These are phyloP conservation scores for Lathyrus aphaca DNA, from an alignment of 306 rosid species.

Conservation along the genomic window DNA sequence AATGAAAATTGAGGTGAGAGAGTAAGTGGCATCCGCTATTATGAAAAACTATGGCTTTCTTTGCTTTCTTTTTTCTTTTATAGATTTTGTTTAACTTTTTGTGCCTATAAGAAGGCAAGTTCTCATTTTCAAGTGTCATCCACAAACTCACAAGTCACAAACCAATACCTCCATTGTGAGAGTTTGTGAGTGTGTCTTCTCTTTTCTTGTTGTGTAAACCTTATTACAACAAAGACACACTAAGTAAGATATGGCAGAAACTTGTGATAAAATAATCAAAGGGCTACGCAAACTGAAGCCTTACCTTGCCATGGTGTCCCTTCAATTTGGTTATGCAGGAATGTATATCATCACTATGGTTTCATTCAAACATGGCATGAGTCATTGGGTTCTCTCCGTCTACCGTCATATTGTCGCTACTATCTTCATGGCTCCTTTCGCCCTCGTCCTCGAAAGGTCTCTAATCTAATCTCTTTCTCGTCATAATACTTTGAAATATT, in stretches of 20 bases:
- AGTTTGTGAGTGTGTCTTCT: conserved; percentile 20
- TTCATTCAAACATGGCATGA: conserved; percentile 91
- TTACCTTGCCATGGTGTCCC: conserved; percentile 79
- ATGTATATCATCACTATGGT: conserved; percentile 89
- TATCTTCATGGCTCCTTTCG: conserved; percentile 76
- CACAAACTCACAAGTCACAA: conserved; percentile 39
- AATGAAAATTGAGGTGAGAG: conserved; percentile 42
- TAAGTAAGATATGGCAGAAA: neutral
- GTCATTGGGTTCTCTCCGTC: conserved; percentile 75
- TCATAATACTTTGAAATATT: neutral
- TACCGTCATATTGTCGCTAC: conserved; percentile 84
- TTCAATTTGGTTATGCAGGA: conserved; percentile 88
- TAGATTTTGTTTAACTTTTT: conserved; percentile 31
- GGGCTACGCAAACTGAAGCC: conserved; percentile 57
- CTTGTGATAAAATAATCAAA: conserved; percentile 15
- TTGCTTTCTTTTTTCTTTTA: neutral
- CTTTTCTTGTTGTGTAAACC: neutral
- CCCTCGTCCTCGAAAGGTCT: conserved; percentile 83
- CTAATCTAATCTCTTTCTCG: neutral
- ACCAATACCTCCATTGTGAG: conserved; percentile 19
- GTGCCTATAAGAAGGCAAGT: conserved; percentile 50
- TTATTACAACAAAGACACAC: conserved; percentile 2
- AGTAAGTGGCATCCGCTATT: conserved; percentile 42
- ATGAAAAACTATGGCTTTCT: conserved; percentile 38
- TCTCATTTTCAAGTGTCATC: conserved; percentile 20